Percentiles rank a stretch among this genome's conserved stretches.
Evolutionary conservation across 495 filamentous ascomycete genomes (phyloP).

Genomic region (Chaetomidium leptoderma): DNA sequence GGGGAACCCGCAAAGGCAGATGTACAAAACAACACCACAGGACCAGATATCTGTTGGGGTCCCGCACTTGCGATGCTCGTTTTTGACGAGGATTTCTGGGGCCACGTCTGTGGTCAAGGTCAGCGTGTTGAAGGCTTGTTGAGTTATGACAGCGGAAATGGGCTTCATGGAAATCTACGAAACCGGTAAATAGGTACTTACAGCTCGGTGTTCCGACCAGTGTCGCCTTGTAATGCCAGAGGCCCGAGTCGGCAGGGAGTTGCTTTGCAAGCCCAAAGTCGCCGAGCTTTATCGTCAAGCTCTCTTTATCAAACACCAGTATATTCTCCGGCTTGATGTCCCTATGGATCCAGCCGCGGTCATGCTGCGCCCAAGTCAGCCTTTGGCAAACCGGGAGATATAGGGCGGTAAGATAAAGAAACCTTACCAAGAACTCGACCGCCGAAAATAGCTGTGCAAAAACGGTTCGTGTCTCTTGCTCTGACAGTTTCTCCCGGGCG

Average conservation of each 20-base stretch:
- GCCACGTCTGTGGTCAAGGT: not conserved
- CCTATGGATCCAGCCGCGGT: slow-evolving; percentile 91
- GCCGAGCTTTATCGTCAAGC: slow-evolving; percentile 75
- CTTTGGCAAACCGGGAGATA: not conserved
- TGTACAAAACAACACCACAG: slow-evolving; percentile 92
- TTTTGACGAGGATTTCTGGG: too few species aligned
- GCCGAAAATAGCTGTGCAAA: not conserved
- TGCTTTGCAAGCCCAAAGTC: slow-evolving; percentile 93
- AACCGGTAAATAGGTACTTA: too few species aligned
- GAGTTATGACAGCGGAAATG: too few species aligned
- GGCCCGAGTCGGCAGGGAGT: slow-evolving; percentile 38
- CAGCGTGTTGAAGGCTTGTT: too few species aligned
- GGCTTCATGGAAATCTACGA: too few species aligned
- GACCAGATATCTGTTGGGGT: slow-evolving; percentile 96
- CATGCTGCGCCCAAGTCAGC: slow-evolving; percentile 57
- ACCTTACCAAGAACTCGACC: not conserved
- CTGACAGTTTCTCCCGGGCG: not conserved
- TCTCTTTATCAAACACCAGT: slow-evolving; percentile 70
- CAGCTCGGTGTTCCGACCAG: not conserved
- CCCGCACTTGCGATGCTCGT: slow-evolving; percentile 62
- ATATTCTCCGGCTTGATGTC: slow-evolving; percentile 99
- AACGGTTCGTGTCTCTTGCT: not conserved
- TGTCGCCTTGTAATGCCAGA: not conserved
- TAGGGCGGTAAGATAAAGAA: too few species aligned
- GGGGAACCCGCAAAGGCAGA: slow-evolving; percentile 94